A percentile compares a stretch with the other conserved stretches of the same genome.
Conservation (phyloP, 257 asterid species). For the Cordia subcordata region DNA sequence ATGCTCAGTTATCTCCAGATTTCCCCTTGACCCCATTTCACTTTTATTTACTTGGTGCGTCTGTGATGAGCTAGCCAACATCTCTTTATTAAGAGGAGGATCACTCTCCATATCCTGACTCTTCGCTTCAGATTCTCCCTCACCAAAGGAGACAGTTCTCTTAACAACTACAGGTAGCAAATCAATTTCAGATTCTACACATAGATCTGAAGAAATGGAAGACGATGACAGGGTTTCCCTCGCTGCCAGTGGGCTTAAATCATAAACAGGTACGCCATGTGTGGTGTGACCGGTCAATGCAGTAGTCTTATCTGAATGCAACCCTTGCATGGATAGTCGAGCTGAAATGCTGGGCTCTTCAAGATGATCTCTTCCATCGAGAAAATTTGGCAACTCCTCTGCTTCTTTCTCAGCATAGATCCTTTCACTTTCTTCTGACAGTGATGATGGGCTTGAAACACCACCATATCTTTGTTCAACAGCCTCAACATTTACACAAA, state of each 20-base stretch:
- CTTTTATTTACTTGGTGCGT: slow-evolving; percentile 21
- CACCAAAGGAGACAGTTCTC: slow-evolving; percentile 29
- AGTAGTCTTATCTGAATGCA: slow-evolving; percentile 21
- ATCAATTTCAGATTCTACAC: slow-evolving; percentile 37
- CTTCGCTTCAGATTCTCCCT: slow-evolving; percentile 31
- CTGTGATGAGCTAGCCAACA: slow-evolving; percentile 20
- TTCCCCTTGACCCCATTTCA: slow-evolving; percentile 18
- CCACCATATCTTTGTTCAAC: slow-evolving; percentile 20
- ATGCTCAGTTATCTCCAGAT: slow-evolving; percentile 20
- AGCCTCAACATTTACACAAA: slow-evolving; percentile 13
- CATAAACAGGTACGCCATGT: slow-evolving; percentile 23
- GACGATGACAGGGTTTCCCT: slow-evolving; percentile 30
- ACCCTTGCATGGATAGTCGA: slow-evolving; percentile 30
- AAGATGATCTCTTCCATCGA: slow-evolving; percentile 21
- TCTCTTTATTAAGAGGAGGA: slow-evolving; percentile 15
- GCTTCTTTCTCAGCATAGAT: slow-evolving; percentile 31
- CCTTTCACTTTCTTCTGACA: slow-evolving; percentile 50
- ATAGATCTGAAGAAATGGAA: slow-evolving; percentile 41
- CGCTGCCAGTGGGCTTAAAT: slow-evolving; percentile 21
- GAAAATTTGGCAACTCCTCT: slow-evolving; percentile 31
- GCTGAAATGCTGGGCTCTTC: slow-evolving; percentile 28
- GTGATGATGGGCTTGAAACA: slow-evolving; percentile 62
- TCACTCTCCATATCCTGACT: slow-evolving; percentile 21
- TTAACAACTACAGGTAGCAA: slow-evolving; percentile 29
- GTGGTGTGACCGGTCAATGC: slow-evolving; percentile 12